Percentiles rank a stretch among this genome's conserved stretches.
phyloP scores from a whole-genome alignment of 805 yeast species.

The Kuraishia borneana region DNA sequence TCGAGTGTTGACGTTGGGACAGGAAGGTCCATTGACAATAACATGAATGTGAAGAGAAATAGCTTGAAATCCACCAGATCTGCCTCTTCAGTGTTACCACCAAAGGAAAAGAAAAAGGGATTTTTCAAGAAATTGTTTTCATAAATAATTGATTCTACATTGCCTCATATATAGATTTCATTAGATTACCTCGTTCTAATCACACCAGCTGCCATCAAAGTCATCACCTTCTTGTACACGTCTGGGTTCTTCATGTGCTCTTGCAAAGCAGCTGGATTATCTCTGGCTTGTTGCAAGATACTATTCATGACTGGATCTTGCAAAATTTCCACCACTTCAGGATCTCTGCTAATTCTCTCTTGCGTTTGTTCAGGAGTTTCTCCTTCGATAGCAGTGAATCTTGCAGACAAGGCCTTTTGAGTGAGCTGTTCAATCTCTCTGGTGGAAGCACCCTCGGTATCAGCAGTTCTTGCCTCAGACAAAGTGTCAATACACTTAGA shows the following conservation, averaged over 20 bases:
- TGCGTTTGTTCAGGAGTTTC: constrained; percentile 93
- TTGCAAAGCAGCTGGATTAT: constrained; percentile 91
- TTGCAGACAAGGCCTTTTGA: constrained; percentile 63
- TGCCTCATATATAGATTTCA: too few relatives aligned
- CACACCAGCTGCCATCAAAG: constrained; percentile 92
- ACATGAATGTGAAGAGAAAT: background rate
- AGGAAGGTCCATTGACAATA: constrained; percentile 1
- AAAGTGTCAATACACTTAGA: constrained; percentile 74
- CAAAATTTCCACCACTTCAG: constrained; percentile 83
- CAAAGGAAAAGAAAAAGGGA: too few relatives aligned
- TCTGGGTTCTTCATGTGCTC: constrained; percentile 98
- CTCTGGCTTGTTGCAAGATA: constrained; percentile 86
- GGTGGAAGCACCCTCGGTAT: constrained; percentile 46
- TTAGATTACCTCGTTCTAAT: constrained; percentile 81
- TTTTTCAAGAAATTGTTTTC: too few relatives aligned
- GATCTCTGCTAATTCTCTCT: constrained; percentile 84
- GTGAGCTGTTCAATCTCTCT: constrained; percentile 76
- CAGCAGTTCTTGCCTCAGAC: constrained; percentile 66
- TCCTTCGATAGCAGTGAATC: constrained; percentile 75
- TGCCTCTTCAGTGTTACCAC: too few relatives aligned
- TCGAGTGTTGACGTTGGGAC: constrained; percentile 2
- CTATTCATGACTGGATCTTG: constrained; percentile 96
- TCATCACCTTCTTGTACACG: constrained; percentile 75
- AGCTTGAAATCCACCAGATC: too few relatives aligned
- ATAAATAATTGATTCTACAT: too few relatives aligned